A percentile compares a stretch with the other conserved stretches of the same genome.
phyloP scores from a whole-genome alignment of 78 protist species.

The Dictyostelium discoideum region DNA sequence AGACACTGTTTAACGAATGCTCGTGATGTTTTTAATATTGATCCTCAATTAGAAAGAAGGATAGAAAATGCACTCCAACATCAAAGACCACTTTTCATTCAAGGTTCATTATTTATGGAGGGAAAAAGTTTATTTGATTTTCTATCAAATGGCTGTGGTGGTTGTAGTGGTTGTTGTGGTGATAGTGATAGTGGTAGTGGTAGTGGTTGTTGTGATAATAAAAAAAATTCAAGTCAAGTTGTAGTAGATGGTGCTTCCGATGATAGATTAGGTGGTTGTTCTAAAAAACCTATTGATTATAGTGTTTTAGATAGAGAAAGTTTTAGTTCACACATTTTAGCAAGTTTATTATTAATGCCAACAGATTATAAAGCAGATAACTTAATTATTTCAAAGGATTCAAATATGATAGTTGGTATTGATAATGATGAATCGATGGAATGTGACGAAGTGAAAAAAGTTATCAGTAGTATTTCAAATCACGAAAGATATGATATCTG shows the following conservation, averaged over 20 bases:
- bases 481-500: neutral
- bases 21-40: neutral
- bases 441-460: neutral
- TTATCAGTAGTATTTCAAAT: neutral
- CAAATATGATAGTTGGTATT: neutral
- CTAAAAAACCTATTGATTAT: neutral
- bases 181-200: too few species aligned
- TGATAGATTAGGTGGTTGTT: too few species aligned
- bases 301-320: neutral
- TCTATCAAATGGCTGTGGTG: neutral
- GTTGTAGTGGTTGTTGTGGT: neutral
- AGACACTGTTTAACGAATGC: neutral
- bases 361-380: constrained; percentile 5
- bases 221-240: too few species aligned
- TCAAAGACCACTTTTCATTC: neutral
- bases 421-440: neutral
- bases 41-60: neutral
- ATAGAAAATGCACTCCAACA: neutral
- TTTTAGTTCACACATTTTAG: neutral
- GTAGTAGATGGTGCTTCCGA: neutral
- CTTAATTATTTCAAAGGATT: neutral
- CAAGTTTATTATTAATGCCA: neutral
- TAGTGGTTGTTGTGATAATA: too few species aligned
- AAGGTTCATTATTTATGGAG: neutral
- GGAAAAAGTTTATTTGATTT: neutral